These are phyloP conservation scores for Datura wrightii DNA, from an alignment of 257 asterid genomes.

Conservation along the genomic window DNA sequence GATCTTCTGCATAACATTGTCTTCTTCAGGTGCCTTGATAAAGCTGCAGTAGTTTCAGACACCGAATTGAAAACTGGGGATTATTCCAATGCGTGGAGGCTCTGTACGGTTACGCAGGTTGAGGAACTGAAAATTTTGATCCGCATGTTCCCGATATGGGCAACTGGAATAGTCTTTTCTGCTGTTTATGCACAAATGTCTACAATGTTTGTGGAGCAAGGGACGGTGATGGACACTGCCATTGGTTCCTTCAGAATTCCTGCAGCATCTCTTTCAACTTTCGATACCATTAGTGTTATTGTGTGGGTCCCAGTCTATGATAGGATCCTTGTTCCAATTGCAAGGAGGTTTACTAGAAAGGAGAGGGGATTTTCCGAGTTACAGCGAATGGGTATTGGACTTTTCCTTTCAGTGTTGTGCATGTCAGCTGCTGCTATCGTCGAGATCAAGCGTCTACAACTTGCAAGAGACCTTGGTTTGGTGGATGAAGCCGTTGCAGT, in stretches of 20 bases:
- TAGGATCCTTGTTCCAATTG: constrained; percentile 71
- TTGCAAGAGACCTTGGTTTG: constrained; percentile 58
- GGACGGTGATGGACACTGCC: constrained; percentile 88
- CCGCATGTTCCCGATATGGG: constrained; percentile 97
- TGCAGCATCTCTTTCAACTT: constrained; percentile 83
- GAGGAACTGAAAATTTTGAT: constrained; percentile 83
- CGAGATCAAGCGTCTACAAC: constrained; percentile 63
- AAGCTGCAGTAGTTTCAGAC: constrained; percentile 68
- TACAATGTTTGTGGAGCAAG: constrained; percentile 94
- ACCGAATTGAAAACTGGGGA: constrained; percentile 57
- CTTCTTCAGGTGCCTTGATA: constrained; percentile 79
- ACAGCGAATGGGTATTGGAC: constrained; percentile 90
- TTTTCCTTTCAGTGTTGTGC: constrained; percentile 68
- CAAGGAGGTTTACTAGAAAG: constrained; percentile 69
- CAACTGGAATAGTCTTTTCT: constrained; percentile 84
- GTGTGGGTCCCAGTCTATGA: constrained; percentile 91
- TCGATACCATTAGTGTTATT: constrained; percentile 82
- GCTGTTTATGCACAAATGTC: constrained; percentile 94
- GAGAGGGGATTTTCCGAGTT: constrained; percentile 77
- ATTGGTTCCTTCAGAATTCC: constrained; percentile 82
- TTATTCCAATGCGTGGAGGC: constrained; percentile 74
- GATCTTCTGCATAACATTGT: neutral
- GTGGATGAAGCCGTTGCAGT: constrained; percentile 55
- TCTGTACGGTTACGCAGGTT: constrained; percentile 90
- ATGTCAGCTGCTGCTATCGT: constrained; percentile 85